Percentiles rank a stretch among this genome's conserved stretches.
Conservation (phyloP, 257 asterid species). For the Petunia axillaris region DNA sequence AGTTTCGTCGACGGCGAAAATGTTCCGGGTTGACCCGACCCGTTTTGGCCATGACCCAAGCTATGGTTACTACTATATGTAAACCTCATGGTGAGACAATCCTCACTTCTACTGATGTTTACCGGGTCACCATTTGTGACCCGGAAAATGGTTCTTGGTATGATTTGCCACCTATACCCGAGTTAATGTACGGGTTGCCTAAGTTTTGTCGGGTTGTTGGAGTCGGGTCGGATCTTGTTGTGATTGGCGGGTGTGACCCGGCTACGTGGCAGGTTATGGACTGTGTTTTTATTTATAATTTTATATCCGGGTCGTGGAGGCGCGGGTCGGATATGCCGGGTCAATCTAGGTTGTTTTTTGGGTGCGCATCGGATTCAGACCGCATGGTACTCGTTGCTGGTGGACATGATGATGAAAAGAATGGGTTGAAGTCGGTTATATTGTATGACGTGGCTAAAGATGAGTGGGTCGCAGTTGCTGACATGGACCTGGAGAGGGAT, state of each 20-base stretch:
- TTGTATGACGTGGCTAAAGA: conserved; percentile 29
- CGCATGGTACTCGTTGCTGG: conserved; percentile 31
- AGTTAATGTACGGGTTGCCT: conserved; percentile 30
- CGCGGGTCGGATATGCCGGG: conserved; percentile 37
- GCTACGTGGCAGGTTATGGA: conserved; percentile 19
- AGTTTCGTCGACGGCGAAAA: conserved; percentile 12
- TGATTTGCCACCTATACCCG: conserved; percentile 34
- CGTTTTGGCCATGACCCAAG: conserved; percentile 29
- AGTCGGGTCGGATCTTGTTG: conserved; percentile 27
- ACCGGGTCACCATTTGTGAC: conserved; percentile 27
- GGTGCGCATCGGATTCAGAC: conserved; percentile 27
- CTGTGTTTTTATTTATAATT: conserved; percentile 31
- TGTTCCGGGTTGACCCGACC: conserved; percentile 24
- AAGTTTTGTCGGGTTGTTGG: conserved; percentile 32
- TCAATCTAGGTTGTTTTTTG: conserved; percentile 25
- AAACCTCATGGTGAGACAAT: background rate
- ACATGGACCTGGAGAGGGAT: conserved; percentile 31
- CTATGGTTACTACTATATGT: conserved; percentile 6
- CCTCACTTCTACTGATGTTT: background rate
- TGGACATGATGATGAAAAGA: conserved; percentile 30
- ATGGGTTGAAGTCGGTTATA: conserved; percentile 19
- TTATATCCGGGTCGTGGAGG: conserved; percentile 34
- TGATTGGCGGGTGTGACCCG: conserved; percentile 41
- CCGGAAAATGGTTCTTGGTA: conserved; percentile 22
- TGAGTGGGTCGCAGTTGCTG: conserved; percentile 30